Conservation (phyloP, 78 protist genomes). For the Bigelowiella natans region DNA sequence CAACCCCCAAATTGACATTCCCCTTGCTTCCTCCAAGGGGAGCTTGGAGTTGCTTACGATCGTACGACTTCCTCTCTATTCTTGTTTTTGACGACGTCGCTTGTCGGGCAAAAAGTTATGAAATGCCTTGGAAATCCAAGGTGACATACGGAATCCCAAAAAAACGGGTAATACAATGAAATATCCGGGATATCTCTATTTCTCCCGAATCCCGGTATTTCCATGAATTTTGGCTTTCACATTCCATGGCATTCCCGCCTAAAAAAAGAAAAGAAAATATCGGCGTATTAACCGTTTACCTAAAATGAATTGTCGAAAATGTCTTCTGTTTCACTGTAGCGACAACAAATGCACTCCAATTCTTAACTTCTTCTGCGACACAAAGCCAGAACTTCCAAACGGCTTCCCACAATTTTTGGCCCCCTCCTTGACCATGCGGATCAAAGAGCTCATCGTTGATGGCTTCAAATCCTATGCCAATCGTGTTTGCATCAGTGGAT, state of each 20-base stretch:
- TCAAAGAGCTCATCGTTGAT: slow-evolving; percentile 84
- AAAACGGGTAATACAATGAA: too few relatives aligned
- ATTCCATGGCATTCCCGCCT: not conserved
- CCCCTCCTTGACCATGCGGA: slow-evolving; percentile 58
- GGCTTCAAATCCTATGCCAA: slow-evolving; percentile 98
- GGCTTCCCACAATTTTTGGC: not conserved
- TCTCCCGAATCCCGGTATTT: too few relatives aligned
- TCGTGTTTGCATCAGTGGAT: slow-evolving; percentile 71
- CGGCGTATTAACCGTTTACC: not conserved
- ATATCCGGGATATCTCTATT: too few relatives aligned
- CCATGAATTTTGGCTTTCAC: too few relatives aligned
- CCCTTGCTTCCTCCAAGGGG: too few relatives aligned
- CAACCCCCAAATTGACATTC: too few relatives aligned
- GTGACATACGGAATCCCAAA: too few relatives aligned
- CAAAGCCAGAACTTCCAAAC: not conserved
- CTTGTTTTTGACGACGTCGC: too few relatives aligned
- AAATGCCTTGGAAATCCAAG: too few relatives aligned
- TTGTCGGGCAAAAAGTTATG: too few relatives aligned
- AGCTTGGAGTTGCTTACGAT: too few relatives aligned
- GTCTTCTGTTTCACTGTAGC: not conserved
- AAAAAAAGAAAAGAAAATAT: not conserved
- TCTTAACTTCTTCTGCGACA: not conserved
- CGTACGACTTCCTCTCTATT: too few relatives aligned
- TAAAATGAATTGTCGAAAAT: not conserved
- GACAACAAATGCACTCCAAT: not conserved